Evolutionary conservation across 179 eudicot species (phyloP), one percentile per base, ranked within the genome.

Genomic region (Silene noctiflora): DNA sequence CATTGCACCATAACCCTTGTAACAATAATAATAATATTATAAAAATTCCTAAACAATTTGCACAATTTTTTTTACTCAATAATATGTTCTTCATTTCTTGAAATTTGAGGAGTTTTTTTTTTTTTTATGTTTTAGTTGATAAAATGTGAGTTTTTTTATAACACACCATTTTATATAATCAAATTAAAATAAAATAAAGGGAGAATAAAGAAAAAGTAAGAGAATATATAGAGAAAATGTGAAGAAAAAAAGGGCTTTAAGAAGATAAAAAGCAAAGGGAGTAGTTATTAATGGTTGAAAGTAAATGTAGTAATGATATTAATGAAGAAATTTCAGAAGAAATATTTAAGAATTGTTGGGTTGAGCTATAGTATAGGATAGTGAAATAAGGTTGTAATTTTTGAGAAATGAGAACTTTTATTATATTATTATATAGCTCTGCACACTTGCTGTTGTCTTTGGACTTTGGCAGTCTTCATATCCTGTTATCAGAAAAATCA

Each of bases 1-100:
- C 91, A 75, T 84, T 72, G 72, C 91, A 79, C 77, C 76, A 78
- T 19, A 65, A 74, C 77, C 81, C 71, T 69, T 78, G 6, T 24
- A 81, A 25, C 0, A 42, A 55, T 19, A 78, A 42, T 8, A 42
- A 55, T 19, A 78, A 42, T 8, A 78, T 31, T 0, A 75, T 25
- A 31, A 75, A 46, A 56, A 11, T 48, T 33, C 33, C 33, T 29
- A 29, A 29, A 29, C 33, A 29, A 29, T 1, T 29, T 29, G 3
- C n/a, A n/a, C n/a, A n/a, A n/a, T n/a, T n/a, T n/a, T n/a, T n/a
- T n/a, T n/a, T n/a, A n/a, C n/a, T n/a, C n/a, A 76, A 74, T 58
- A 76, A 75, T 59, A 17, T 80, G 39, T 24, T 83, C 84, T 62
- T 81, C 90, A 83, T 74, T 58, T 44, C 20, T 33, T 46, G 3